These are phyloP conservation scores for Microcyclospora tardicrescens DNA, from an alignment of 2,329 filamentous ascomycete species.

Conservation along the genomic window DNA sequence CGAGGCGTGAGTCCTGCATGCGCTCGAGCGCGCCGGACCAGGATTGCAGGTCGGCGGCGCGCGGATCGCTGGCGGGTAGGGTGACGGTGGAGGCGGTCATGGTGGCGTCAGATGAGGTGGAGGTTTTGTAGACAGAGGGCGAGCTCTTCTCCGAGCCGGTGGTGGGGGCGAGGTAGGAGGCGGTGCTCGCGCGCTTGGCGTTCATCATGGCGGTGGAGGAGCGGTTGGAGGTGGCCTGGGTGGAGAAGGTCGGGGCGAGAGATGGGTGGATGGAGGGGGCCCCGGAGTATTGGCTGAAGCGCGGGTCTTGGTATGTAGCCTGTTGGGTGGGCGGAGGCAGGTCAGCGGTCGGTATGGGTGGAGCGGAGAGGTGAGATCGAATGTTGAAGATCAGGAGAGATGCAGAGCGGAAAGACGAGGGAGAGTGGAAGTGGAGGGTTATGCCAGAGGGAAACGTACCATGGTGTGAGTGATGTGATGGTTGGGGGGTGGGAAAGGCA, in stretches of 20 bases:
- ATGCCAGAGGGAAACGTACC: too few relatives aligned
- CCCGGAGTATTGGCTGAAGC: conserved; percentile 39
- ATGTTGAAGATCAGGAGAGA: too few relatives aligned
- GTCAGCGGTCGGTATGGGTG: too few relatives aligned
- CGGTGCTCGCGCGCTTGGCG: conserved; percentile 8
- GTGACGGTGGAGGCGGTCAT: conserved; percentile 13
- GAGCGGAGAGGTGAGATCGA: too few relatives aligned
- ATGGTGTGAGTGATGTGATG: too few relatives aligned
- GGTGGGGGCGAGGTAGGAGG: conserved; percentile 4
- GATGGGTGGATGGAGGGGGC: conserved; percentile 38
- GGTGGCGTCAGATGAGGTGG: conserved; percentile 11
- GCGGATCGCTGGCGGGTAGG: conserved; percentile 30
- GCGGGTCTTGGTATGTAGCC: conserved; percentile 26
- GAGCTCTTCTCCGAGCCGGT: conserved; percentile 9
- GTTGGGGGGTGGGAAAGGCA: too few relatives aligned
- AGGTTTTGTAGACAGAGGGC: conserved; percentile 8
- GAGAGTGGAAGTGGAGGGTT: too few relatives aligned
- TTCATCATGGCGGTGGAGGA: conserved; percentile 7
- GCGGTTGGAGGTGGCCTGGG: conserved; percentile 16
- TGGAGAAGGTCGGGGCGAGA: conserved; percentile 30
- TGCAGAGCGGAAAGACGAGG: too few relatives aligned
- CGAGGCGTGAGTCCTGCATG: conserved; percentile 78
- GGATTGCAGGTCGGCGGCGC: conserved; percentile 53
- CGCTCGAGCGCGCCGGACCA: conserved; percentile 72
- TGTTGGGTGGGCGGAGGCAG: conserved; percentile 1